Evolutionary conservation across 2,329 filamentous ascomycete species (phyloP).

Genomic region (Thielaviopsis euricoi): DNA sequence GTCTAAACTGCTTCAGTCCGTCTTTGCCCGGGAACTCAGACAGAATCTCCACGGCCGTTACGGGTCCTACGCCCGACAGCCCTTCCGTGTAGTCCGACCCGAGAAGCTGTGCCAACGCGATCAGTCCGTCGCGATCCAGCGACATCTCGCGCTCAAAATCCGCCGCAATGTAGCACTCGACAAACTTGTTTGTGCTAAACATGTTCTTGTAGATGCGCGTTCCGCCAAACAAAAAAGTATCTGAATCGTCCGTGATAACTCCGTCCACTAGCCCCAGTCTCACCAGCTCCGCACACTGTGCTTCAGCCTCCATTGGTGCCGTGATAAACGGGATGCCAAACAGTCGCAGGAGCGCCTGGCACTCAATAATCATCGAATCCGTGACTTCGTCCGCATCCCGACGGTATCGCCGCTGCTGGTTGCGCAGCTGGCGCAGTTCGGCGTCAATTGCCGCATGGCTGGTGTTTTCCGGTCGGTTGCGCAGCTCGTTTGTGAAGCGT

Average conservation of each 20-base stretch:
- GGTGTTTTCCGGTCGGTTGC: conserved; percentile 53
- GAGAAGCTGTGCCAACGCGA: conserved; percentile 75
- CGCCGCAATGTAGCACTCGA: conserved; percentile 77
- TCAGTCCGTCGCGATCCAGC: conserved; percentile 71
- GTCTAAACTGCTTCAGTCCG: conserved; percentile 56
- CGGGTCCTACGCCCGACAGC: conserved; percentile 75
- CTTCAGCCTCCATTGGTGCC: conserved; percentile 97
- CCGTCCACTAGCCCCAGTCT: conserved; percentile 78
- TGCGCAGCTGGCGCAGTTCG: conserved; percentile 72
- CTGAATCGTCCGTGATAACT: conserved; percentile 93
- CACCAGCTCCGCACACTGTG: conserved; percentile 88
- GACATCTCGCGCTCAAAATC: conserved; percentile 85
- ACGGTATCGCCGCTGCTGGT: conserved; percentile 91
- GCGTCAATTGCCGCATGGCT: conserved; percentile 68
- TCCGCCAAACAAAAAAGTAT: conserved; percentile 92
- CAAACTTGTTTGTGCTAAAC: conserved; percentile 97
- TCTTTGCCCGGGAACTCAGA: conserved; percentile 59
- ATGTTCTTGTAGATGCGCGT: conserved; percentile 98
- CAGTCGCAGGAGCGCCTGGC: conserved; percentile 72
- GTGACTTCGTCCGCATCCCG: conserved; percentile 95
- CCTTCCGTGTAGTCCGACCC: conserved; percentile 94
- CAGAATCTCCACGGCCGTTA: conserved; percentile 85
- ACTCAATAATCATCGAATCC: conserved; percentile 89
- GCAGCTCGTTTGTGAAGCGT: conserved; percentile 76
- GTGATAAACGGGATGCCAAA: conserved; percentile 96